Evolutionary conservation across 441 rosid genomes (phyloP).

Genomic region (Erodium chrysanthum): DNA sequence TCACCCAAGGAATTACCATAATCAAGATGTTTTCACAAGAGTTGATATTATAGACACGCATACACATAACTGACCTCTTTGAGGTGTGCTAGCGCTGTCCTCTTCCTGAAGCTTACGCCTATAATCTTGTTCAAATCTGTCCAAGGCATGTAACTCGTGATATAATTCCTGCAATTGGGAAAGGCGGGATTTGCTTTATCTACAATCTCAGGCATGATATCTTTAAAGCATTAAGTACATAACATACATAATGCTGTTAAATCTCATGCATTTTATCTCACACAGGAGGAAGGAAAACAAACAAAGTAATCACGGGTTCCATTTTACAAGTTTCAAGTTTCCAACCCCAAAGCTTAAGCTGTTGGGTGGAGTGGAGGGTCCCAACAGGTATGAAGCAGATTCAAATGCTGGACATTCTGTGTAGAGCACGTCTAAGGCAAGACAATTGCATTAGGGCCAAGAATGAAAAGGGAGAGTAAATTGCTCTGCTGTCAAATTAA

Average conservation of each 20-base stretch:
- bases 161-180: conserved; percentile 66
- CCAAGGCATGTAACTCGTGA: conserved; percentile 91
- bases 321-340: not conserved
- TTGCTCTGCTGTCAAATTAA: not conserved
- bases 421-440: not conserved
- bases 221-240: not conserved
- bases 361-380: not conserved
- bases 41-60: not conserved
- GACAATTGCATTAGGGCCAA: not conserved
- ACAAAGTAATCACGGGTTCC: not conserved
- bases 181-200: not conserved
- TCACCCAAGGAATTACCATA: not conserved
- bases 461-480: not conserved
- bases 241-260: not conserved
- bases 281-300: not conserved
- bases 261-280: no score
- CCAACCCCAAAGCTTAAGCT: not conserved
- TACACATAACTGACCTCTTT: conserved; percentile 43
- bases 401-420: not conserved
- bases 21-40: conserved; percentile 6
- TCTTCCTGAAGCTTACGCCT: conserved; percentile 84
- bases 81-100: conserved; percentile 54
- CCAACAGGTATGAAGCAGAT: not conserved
- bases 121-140: conserved; percentile 97
- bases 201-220: not conserved